A percentile compares a stretch with the other conserved stretches of the same genome.
Conservation (phyloP, 1,284 basidiomycete species). For the Cutaneotrichosporon sp. region DNA sequence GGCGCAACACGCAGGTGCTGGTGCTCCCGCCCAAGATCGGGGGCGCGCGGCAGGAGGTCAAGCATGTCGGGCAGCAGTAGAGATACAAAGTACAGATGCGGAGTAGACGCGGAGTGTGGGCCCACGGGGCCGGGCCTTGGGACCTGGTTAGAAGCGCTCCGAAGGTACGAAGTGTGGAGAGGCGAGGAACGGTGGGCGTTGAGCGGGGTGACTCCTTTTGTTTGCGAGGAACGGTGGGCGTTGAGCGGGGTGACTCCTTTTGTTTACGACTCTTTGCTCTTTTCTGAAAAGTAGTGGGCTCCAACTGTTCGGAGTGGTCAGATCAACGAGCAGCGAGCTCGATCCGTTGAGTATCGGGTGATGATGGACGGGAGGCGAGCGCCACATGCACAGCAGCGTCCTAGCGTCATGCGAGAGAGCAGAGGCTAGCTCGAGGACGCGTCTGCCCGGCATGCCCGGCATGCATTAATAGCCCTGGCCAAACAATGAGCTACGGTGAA, state of each 20-base stretch:
- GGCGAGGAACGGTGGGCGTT: neutral
- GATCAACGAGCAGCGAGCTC: neutral
- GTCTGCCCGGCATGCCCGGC: too few relatives aligned
- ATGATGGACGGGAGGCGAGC: too few relatives aligned
- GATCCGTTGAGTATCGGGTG: too few relatives aligned
- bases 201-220: neutral
- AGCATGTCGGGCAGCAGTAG: constrained; percentile 71
- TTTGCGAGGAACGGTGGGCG: neutral
- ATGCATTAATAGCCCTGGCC: too few relatives aligned
- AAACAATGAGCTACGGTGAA: too few relatives aligned
- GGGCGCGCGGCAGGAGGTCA: constrained; percentile 55
- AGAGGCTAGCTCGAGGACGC: too few relatives aligned
- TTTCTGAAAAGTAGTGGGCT: neutral
- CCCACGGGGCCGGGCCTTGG: too few relatives aligned
- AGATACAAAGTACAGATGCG: neutral
- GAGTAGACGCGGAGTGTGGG: neutral
- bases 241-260: neutral
- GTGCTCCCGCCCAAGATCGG: constrained; percentile 56
- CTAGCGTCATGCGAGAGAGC: too few relatives aligned
- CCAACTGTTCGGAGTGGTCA: too few relatives aligned
- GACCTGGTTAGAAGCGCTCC: too few relatives aligned
- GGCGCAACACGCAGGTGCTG: constrained; percentile 75
- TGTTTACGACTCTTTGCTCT: neutral
- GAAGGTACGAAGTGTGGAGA: too few relatives aligned
- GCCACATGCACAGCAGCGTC: neutral